phyloP scores from a whole-genome alignment of 2,329 filamentous ascomycete genomes.

The Ciborinia camelliae region DNA sequence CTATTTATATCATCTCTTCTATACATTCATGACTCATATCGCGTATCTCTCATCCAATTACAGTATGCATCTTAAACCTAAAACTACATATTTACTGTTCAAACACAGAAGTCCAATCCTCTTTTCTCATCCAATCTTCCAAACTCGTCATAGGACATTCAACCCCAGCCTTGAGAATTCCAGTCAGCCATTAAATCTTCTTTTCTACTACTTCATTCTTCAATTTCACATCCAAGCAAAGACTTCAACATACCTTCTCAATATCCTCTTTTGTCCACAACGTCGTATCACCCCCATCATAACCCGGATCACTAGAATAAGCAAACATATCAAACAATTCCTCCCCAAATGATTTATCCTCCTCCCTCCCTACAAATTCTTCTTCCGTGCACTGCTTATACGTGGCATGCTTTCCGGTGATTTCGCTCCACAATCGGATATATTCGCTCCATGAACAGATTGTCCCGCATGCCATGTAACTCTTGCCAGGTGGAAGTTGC shows the following conservation, averaged over 20 bases:
- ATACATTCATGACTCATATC: neutral
- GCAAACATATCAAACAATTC: slow-evolving; percentile 39
- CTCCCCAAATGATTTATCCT: slow-evolving; percentile 27
- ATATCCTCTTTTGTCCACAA: slow-evolving; percentile 28
- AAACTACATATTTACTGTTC: neutral
- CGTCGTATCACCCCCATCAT: slow-evolving; percentile 38
- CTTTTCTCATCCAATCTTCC: slow-evolving; percentile 4
- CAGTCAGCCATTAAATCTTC: neutral
- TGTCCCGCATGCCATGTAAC: slow-evolving; percentile 25
- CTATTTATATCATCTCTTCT: too few species aligned
- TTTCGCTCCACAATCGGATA: slow-evolving; percentile 24
- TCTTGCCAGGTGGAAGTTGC: slow-evolving; percentile 30
- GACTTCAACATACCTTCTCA: neutral
- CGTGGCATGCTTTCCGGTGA: slow-evolving; percentile 19
- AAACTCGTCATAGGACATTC: slow-evolving; percentile 8
- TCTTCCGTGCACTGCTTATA: slow-evolving; percentile 24
- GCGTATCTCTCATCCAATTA: too few species aligned
- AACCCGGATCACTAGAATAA: slow-evolving; percentile 36
- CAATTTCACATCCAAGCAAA: neutral
- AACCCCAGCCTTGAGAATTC: neutral
- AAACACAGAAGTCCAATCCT: slow-evolving; percentile 6
- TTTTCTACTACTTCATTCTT: neutral
- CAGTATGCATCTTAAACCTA: neutral
- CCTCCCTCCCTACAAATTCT: slow-evolving; percentile 35
- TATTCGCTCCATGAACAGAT: slow-evolving; percentile 26